Conservation (phyloP, 108 stramenopile species). For the Pseudonitzschia multiseries region DNA sequence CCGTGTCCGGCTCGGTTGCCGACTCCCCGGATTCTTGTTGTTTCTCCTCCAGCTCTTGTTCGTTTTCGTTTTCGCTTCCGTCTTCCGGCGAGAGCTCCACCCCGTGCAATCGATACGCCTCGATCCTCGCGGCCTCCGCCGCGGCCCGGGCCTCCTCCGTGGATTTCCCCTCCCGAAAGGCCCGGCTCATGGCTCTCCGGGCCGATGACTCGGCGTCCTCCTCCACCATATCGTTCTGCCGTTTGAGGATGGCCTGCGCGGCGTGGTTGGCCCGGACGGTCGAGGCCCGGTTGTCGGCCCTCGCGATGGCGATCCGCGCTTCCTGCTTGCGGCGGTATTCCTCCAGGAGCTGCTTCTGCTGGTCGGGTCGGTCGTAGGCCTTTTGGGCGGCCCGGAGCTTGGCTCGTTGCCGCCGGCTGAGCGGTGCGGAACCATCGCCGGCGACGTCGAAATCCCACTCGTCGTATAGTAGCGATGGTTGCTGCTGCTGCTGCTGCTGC, state of each 20-base stretch:
- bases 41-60: neutral
- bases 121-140: slow-evolving; percentile 42
- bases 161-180: slow-evolving; percentile 54
- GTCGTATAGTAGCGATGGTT: too few species aligned
- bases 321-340: slow-evolving; percentile 46
- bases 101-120: slow-evolving; percentile 42
- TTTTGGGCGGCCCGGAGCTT: slow-evolving; percentile 63
- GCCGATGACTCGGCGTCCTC: slow-evolving; percentile 54
- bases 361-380: slow-evolving; percentile 46
- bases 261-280: slow-evolving; percentile 41
- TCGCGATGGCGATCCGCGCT: slow-evolving; percentile 40
- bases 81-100: neutral
- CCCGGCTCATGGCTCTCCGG: slow-evolving; percentile 62
- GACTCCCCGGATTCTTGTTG: neutral
- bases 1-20: too few species aligned
- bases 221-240: slow-evolving; percentile 46
- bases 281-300: slow-evolving; percentile 26
- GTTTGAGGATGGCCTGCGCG: slow-evolving; percentile 42
- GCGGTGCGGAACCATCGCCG: neutral
- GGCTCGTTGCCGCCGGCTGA: slow-evolving; percentile 56
- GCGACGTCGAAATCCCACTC: neutral
- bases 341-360: slow-evolving; percentile 27
- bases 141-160: slow-evolving; percentile 46
- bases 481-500: neutral
- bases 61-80: slow-evolving; percentile 18